Evolutionary conservation across 345 rosid genomes (phyloP).

Genomic region (Ceriops zippeliana): DNA sequence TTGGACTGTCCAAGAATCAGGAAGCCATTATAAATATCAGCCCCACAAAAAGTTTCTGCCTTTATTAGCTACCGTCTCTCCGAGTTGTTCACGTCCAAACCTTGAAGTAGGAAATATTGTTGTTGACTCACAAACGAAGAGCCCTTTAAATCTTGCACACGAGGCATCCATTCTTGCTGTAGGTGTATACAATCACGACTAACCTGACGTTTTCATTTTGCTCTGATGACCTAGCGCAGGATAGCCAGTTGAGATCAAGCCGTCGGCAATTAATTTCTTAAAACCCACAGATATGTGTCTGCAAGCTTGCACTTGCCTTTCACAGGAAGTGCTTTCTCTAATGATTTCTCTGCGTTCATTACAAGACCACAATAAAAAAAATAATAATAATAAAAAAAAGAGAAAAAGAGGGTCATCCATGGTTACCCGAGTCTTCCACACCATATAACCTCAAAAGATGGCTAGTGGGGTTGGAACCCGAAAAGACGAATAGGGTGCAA

Average conservation of each 20-base stretch:
- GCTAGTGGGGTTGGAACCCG: too few relatives aligned
- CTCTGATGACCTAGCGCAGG: slow-evolving; percentile 82
- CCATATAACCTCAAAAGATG: too few relatives aligned
- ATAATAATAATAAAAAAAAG: too few relatives aligned
- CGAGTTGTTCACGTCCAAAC: slow-evolving; percentile 53
- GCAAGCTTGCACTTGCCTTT: slow-evolving; percentile 58
- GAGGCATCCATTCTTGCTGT: slow-evolving; percentile 33
- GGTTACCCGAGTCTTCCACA: too few relatives aligned
- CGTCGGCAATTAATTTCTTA: slow-evolving; percentile 62
- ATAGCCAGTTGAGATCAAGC: slow-evolving; percentile 71
- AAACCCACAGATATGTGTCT: slow-evolving; percentile 36
- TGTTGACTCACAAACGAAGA: slow-evolving; percentile 72
- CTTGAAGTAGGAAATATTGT: slow-evolving; percentile 52
- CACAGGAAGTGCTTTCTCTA: slow-evolving; percentile 45
- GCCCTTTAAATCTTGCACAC: slow-evolving; percentile 62
- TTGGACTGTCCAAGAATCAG: slow-evolving; percentile 66
- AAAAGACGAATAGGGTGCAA: too few relatives aligned
- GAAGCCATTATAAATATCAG: slow-evolving; percentile 64
- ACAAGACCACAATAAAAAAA: too few relatives aligned
- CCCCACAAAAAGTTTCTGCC: slow-evolving; percentile 58
- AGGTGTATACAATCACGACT: slow-evolving; percentile 63
- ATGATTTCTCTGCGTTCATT: slow-evolving; percentile 47
- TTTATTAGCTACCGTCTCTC: slow-evolving; percentile 42
- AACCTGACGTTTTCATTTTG: slow-evolving; percentile 72
- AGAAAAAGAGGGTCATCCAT: too few relatives aligned